Base-by-base conservation (phyloP, 1,139 yeast genomes). In the Nakaseomyces bracarensis region DNA sequence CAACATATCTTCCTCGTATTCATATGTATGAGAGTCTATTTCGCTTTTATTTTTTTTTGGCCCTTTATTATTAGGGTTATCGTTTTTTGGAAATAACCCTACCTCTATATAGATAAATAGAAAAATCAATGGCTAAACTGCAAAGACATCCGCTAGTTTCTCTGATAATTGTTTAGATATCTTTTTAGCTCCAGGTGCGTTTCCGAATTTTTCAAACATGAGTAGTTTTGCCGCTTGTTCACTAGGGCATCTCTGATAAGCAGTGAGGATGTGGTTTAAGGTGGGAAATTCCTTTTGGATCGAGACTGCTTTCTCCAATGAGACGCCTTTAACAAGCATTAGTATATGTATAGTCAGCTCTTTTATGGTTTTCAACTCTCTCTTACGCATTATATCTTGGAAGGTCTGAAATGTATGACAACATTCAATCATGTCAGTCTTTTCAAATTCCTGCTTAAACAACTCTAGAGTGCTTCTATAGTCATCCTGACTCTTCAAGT, bases 301-400 rank as follows among this genome's bases (percentile, higher is more conserved):
- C 3, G 77, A 76, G 9, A 78, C 59, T 0, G 98, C 98, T 58
- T 83, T 85, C 48, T 89, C 96, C 35, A 86, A 65, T 0, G 95
- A 77, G 1, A 91, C 70, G 0, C 98, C 98, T 46, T 75, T 72
- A 2, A 82, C 72, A 1, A 89, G 72, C 82, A 87, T 77, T 20
- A 93, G 69, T 81, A 86, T 79, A 37, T 75, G 68, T 2, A 87
- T 66, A 52, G 77, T 91, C 52, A 86, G 66, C 50, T 91, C 96
- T 37, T 77, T 77, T 0, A 87, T 77, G 0, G 95, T 82, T 56
- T 75, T 69, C 69, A 80, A 68, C 16, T 76, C 76, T 2, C 83
- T 70, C 56, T 93, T 93, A 2, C 81, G 76, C 63, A 91, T 65
- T 39, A 82, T 72, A 5, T 75, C 75, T 50, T 80, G 83, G 58